Evolutionary conservation across 2,329 filamentous ascomycete species (phyloP).

Genomic region (Daldinia eschscholtzii): DNA sequence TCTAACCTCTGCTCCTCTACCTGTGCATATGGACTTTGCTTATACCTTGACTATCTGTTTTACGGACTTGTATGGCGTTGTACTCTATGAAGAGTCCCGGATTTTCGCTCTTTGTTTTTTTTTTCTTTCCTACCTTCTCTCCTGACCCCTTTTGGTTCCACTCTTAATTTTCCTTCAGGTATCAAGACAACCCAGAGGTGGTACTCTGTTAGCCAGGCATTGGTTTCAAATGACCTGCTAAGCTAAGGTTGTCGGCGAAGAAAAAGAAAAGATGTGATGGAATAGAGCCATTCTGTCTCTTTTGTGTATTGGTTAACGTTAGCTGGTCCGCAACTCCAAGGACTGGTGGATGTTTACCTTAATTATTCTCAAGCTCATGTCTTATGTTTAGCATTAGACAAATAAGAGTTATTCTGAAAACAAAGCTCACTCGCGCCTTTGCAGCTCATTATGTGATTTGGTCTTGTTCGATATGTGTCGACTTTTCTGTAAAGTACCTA

Average conservation of each 20-base stretch:
- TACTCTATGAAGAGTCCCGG: constrained; percentile 30
- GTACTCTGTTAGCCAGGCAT: constrained; percentile 23
- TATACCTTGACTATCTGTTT: constrained; percentile 38
- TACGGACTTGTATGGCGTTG: constrained; percentile 34
- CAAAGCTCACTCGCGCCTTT: not conserved
- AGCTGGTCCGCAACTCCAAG: constrained; percentile 2
- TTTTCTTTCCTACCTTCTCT: constrained; percentile 23
- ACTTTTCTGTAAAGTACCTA: not conserved
- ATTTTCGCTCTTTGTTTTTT: constrained; percentile 33
- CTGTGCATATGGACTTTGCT: constrained; percentile 39
- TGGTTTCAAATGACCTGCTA: constrained; percentile 8
- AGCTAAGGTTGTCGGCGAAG: constrained; percentile 23
- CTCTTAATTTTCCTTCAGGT: constrained; percentile 33
- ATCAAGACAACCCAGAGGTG: constrained; percentile 22
- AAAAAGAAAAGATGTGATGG: constrained; percentile 31
- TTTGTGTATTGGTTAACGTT: constrained; percentile 32
- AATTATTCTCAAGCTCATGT: constrained; percentile 25
- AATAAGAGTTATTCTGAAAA: constrained; percentile 35
- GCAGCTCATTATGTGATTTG: not conserved
- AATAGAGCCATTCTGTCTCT: constrained; percentile 36
- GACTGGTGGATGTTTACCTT: constrained; percentile 20
- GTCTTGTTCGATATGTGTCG: too few species aligned
- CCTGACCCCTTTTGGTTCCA: constrained; percentile 19
- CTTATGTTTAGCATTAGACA: constrained; percentile 18
- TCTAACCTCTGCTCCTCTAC: constrained; percentile 22